Conservation (phyloP, 768 basidiomycete species). For the Trametes coccinea region DNA sequence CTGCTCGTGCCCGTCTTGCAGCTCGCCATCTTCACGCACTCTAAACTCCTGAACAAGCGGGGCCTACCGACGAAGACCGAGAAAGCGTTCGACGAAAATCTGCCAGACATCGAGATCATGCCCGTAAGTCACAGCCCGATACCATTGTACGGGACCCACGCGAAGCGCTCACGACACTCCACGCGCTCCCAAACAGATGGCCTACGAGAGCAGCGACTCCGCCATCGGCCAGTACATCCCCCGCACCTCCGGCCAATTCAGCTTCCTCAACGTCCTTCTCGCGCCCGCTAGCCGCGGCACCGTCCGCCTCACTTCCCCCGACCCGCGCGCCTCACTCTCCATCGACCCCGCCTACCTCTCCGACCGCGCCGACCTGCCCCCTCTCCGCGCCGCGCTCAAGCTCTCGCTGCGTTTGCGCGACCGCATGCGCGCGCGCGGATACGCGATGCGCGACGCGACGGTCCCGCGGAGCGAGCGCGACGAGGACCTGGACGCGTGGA, state of each 20-base stretch:
- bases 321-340: slow-evolving; percentile 32
- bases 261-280: slow-evolving; percentile 29
- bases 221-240: slow-evolving; percentile 1
- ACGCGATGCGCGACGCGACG: slow-evolving; percentile 22
- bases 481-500: slow-evolving; percentile 35
- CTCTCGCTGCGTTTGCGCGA: slow-evolving; percentile 27
- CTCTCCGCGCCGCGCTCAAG: slow-evolving; percentile 27
- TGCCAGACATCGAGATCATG: slow-evolving; percentile 45
- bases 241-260: slow-evolving; percentile 16
- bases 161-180: too few species aligned
- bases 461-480: slow-evolving; percentile 33
- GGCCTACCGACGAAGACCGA: slow-evolving; percentile 11
- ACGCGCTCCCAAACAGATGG: slow-evolving; percentile 9
- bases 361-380: slow-evolving; percentile 27
- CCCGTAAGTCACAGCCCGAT: slow-evolving; percentile 27
- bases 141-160: too few species aligned
- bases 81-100: slow-evolving; percentile 25
- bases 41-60: slow-evolving; percentile 29
- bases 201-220: slow-evolving; percentile 19
- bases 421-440: slow-evolving; percentile 20
- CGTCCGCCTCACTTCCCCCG: slow-evolving; percentile 32
- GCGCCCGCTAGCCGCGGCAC: slow-evolving; percentile 28
- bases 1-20: slow-evolving; percentile 35
- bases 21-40: slow-evolving; percentile 34
- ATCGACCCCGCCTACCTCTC: slow-evolving; percentile 36